Base-by-base conservation (phyloP, 2,329 filamentous ascomycete genomes). In the Septoria linicola region DNA sequence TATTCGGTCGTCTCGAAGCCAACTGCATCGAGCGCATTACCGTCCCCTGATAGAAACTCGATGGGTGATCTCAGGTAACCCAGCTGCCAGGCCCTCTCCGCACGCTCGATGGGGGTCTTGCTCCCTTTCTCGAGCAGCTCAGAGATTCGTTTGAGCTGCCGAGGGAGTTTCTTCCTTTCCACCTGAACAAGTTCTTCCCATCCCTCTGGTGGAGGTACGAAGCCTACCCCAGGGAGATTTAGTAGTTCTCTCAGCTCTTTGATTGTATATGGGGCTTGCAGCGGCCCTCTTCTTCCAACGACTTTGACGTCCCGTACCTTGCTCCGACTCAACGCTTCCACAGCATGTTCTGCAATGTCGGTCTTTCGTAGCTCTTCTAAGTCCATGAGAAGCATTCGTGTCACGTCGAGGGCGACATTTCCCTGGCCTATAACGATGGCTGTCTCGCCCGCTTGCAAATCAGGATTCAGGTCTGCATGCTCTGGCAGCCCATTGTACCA, bases 401-500 rank as follows among this genome's bases (percentile, higher is more conserved):
- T 90, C 13, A 99, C 88, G 68, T 99, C 93, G 41, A 99, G 75
- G 0, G 93, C 93, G 7, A 99, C 93, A 70, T 99, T 99, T 13
- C 93, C 93, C 66, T 99, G 92, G 1, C 93, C 93, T 58, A 99
- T 84, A 41, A 99, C 79, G 25, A 96, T 82, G 1, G 89, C 93
- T 55, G 91, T 85, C 43, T 96, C 89, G 0, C 87, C 87, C 8
- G 77, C 75, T 0, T 82, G 80, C 20, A 97, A 77, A 64, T 89
- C 81, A 0, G 90, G 88, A n/a, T 80, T 74, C 6, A 96, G 73
- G 60, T 80, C 70, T 16, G 85, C 80, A 66, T 88, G 88, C 61
- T 95, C 88, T 0, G 93, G 93, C 2, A 96, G 78, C 2, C 93
- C 93, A 69, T 99, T 99, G 71, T 99, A 99, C 93, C 93, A 99